Evolutionary conservation across 2,329 filamentous ascomycete species (phyloP).

Genomic region (Phialocephala sp.): DNA sequence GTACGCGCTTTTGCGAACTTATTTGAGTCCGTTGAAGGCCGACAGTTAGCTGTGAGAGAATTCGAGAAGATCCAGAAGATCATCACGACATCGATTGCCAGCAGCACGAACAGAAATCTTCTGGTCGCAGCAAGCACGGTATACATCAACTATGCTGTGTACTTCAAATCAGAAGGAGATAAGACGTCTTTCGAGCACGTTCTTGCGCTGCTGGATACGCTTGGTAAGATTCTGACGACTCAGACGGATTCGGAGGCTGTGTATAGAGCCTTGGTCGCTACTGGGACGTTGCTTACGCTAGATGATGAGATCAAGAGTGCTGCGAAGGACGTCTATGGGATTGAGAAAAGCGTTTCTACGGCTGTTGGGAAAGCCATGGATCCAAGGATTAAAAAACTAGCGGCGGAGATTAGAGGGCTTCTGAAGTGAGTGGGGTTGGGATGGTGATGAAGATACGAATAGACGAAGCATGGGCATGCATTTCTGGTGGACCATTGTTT

Average conservation of each 20-base stretch:
- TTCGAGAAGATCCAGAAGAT: conserved; percentile 55
- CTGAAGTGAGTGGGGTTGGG: conserved; percentile 23
- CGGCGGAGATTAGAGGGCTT: conserved; percentile 57
- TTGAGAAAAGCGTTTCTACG: conserved; percentile 52
- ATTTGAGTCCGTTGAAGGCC: conserved; percentile 76
- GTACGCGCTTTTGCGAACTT: conserved; percentile 83
- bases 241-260: conserved; percentile 82
- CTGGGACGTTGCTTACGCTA: conserved; percentile 77
- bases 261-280: conserved; percentile 80
- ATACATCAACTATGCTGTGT: conserved; percentile 83
- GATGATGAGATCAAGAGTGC: conserved; percentile 59
- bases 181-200: conserved; percentile 47
- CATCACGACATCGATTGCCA: conserved; percentile 67
- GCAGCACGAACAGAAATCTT: conserved; percentile 77
- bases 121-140: conserved; percentile 82
- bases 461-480: conserved; percentile 4
- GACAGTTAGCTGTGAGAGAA: conserved; percentile 62
- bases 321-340: conserved; percentile 61
- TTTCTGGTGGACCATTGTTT: neutral
- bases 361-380: conserved; percentile 61
- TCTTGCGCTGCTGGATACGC: conserved; percentile 58
- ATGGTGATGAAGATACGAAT: conserved; percentile 4
- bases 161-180: conserved; percentile 55
- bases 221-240: conserved; percentile 66
- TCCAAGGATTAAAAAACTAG: conserved; percentile 63